Evolutionary conservation across 345 rosid species (phyloP), one percentile per base, ranked within the genome.

Genomic region (Hirschfeldia incana): DNA sequence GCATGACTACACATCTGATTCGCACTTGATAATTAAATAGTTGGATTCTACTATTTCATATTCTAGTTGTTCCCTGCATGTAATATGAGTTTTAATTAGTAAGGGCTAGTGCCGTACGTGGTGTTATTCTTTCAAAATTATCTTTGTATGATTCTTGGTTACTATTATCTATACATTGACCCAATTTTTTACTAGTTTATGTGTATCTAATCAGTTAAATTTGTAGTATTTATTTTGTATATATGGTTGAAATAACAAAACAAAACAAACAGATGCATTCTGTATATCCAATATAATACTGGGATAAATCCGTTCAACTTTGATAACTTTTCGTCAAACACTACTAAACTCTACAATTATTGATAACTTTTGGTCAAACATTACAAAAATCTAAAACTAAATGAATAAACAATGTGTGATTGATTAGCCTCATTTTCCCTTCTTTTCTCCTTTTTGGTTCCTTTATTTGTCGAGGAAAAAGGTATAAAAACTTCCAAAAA

Each of bases 321-420:
- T 53, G 26, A 28, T 55, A 32, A 36, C 57, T 55, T 71, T 78
- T 78, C 67, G 76, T 78, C 76, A 65, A 71, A 64, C 34, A 37
- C 60, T 3, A 55, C 33, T 55, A 65, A 70, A 36, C 51, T 36
- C 58, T 32, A 61, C 29, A 78, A 53, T 68, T 33, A 61, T 79
- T 79, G 82, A 46, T 68, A 74, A 28, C 82, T 60, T 79, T 80
- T 74, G 70, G 83, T 75, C 83, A 75, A 75, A 75, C 34, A 10
- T 53, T 69, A 55, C 70, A 55, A 55, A 75, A 69, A 53, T 37
- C n/a, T 36, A 69, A 28, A 68, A 28, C 6, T 21, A 37, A 1
- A n/a, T 44, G 16, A 70, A 64, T 73, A 61, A 29, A 74, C 33
- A 51, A 32, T 30, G 33, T 80, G 33, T 80, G 63, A 55, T 39